Evolutionary conservation across 2,329 filamentous ascomycete species (phyloP).

Genomic region (Colletotrichum aenigma): DNA sequence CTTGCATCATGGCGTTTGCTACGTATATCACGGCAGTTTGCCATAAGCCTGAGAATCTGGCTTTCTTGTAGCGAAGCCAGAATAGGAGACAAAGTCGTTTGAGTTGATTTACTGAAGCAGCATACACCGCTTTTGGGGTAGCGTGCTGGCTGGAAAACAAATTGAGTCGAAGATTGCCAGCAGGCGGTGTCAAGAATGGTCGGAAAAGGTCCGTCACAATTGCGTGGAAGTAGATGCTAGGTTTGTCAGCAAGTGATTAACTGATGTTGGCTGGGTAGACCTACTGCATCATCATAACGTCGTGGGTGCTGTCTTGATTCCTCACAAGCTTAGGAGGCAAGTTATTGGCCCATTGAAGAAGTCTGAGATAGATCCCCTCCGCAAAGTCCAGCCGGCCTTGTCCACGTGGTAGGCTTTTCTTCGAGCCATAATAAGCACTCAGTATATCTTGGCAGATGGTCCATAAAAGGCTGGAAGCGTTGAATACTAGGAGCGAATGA

Average conservation of each 20-base stretch:
- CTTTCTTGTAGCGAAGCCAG: neutral
- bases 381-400: neutral
- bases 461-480: neutral
- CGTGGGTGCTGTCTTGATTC: neutral
- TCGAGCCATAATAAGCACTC: neutral
- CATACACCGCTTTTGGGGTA: neutral
- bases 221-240: constrained; percentile 10
- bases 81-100: neutral
- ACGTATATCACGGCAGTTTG: neutral
- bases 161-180: neutral
- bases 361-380: neutral
- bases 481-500: neutral
- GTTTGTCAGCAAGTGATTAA: neutral
- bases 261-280: neutral
- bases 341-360: neutral
- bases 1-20: neutral
- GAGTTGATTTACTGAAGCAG: neutral
- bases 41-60: neutral
- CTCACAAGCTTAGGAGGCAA: neutral
- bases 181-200: neutral
- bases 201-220: neutral
- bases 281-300: constrained; percentile 4
- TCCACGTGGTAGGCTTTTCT: accelerated
- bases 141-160: neutral
- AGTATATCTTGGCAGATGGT: neutral